These are phyloP conservation scores for Gastroboletus turbinatus DNA, from an alignment of 1,284 basidiomycete genomes.

Conservation along the genomic window DNA sequence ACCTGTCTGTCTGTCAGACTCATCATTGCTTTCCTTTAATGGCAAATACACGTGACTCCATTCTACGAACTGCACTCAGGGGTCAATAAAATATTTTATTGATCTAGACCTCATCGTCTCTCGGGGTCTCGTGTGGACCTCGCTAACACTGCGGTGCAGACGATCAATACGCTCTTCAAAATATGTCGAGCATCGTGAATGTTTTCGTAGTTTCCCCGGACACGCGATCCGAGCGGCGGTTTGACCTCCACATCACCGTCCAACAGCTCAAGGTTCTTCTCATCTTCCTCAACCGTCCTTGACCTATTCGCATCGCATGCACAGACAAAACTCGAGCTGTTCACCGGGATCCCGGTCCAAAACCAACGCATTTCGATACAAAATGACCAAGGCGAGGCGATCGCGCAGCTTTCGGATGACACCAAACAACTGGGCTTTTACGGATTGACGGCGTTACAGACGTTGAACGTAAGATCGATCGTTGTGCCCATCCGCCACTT, in stretches of 20 bases:
- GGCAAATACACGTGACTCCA: neutral
- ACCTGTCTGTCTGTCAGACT: neutral
- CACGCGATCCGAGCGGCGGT: constrained; percentile 82
- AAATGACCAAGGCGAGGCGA: constrained; percentile 53
- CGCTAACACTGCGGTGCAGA: too few relatives aligned
- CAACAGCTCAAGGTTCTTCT: constrained; percentile 72
- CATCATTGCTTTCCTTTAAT: neutral
- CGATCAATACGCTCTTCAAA: neutral
- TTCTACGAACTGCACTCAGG: neutral
- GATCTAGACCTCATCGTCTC: neutral
- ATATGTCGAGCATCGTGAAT: constrained; percentile 57
- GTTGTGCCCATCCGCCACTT: neutral
- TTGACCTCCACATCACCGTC: constrained; percentile 73
- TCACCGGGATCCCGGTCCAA: constrained; percentile 84
- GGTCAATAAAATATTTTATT: neutral
- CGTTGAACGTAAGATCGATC: constrained; percentile 60
- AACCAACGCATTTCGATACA: constrained; percentile 71
- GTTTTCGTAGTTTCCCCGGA: constrained; percentile 84
- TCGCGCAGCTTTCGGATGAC: constrained; percentile 67
- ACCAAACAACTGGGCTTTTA: constrained; percentile 70
- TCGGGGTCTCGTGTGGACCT: neutral
- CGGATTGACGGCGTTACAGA: constrained; percentile 65
- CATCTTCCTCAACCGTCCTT: neutral
- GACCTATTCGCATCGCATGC: neutral
- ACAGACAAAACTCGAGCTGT: constrained; percentile 81